Evolutionary conservation across 192 early-diverging fungal species (phyloP), one percentile per base, ranked within the genome.

Genomic region (Podila verticillata): DNA sequence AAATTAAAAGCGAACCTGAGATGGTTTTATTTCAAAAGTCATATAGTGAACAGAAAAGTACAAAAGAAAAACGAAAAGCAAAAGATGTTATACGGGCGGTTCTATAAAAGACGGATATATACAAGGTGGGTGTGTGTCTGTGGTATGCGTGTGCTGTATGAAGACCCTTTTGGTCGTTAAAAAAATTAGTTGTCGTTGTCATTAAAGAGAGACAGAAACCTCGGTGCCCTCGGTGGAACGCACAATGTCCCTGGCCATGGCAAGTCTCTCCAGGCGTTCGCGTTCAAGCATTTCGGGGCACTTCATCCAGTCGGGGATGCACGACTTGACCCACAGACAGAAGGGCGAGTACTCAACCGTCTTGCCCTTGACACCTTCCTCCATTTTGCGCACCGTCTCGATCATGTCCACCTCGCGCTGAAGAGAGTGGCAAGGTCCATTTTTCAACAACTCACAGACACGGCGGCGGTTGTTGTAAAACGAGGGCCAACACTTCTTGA

Each of bases 401-500:
- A 63, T 36, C 17, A 62, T 48, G 31, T 78, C 68, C 28, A 57
- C 13, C 51, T 63, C 74, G 7, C 17, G 30, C 32, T 28, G 26
- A 29, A 57, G 24, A 17, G 20, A 32, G 7, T 35, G 44, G 19
- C 22, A 9, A 20, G 17, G 39, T 28, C 44, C 67, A 20, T 9
- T 72, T 28, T 48, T 68, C 32, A 62, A 58, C 54, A 80, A 24
- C 61, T 79, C 75, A 20, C 26, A 31, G 5, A 79, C 26, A 4
- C 75, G 75, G 26, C 57, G 36, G 12, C 75, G 68, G 65, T 79
- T 79, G 70, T 79, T 79, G 61, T 72, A 79, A 39, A 63, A 72
- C 19, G 75, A 79, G 19, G 75, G 75, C 77, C 65, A 80, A 32
- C 61, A 58, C 32, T 64, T 67, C 17, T 60, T 57, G 31, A 80